Evolutionary conservation across 805 yeast species (phyloP).

Genomic region (Ogataea methylovora): DNA sequence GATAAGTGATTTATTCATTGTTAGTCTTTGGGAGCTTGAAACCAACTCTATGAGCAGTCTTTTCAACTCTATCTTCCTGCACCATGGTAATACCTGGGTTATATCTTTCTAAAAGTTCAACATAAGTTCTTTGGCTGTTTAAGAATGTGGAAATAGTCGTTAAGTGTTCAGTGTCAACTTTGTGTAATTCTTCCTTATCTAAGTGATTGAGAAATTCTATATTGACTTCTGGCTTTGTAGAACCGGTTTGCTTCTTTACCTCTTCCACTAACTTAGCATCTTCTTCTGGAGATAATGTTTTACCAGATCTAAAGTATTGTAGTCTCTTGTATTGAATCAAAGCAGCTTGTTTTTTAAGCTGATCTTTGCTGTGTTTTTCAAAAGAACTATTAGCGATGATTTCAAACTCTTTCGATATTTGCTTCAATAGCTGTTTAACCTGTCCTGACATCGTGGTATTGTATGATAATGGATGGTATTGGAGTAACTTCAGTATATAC

Average conservation of each 20-base stretch:
- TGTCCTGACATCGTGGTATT: too few species aligned
- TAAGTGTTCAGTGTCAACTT: slow-evolving; percentile 31
- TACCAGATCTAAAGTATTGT: slow-evolving; percentile 33
- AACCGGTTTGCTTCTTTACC: slow-evolving; percentile 19
- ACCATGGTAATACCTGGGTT: slow-evolving; percentile 76
- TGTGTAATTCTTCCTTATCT: slow-evolving; percentile 14
- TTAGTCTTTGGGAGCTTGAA: too few species aligned
- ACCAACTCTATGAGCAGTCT: slow-evolving; percentile 88
- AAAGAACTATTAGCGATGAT: slow-evolving; percentile 24
- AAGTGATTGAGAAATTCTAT: slow-evolving; percentile 18
- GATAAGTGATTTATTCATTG: too few species aligned
- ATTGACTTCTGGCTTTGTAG: slow-evolving; percentile 17
- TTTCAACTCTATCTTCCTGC: slow-evolving; percentile 69
- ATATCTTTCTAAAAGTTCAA: slow-evolving; percentile 74
- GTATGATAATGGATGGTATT: too few species aligned
- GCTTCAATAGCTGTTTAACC: neutral
- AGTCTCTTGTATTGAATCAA: slow-evolving; percentile 40
- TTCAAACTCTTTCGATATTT: slow-evolving; percentile 1
- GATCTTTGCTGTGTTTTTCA: slow-evolving; percentile 31
- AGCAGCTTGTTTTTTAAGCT: slow-evolving; percentile 37
- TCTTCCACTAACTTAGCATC: slow-evolving; percentile 28
- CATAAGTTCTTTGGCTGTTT: slow-evolving; percentile 67
- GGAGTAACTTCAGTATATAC: too few species aligned
- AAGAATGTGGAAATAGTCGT: slow-evolving; percentile 57
- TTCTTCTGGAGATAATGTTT: slow-evolving; percentile 21